These are phyloP conservation scores for Tolypocladium paradoxum DNA, from an alignment of 2,329 filamentous ascomycete species.

Conservation along the genomic window DNA sequence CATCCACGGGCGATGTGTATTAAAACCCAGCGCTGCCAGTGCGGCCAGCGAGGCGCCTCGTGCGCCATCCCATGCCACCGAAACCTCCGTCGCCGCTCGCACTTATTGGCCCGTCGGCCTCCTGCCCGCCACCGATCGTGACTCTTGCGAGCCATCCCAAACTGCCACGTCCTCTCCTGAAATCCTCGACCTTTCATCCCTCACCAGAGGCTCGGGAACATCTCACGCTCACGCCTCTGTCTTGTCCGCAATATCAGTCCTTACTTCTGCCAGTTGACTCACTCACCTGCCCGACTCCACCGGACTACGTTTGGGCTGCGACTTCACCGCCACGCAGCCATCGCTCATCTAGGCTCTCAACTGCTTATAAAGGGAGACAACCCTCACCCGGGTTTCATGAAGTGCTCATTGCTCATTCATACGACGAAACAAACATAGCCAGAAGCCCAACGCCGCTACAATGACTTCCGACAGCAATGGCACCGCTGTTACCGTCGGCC, in stretches of 20 bases:
- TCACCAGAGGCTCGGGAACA: not conserved
- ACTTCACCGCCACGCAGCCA: not conserved
- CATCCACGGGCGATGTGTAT: no score
- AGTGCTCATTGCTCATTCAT: not conserved
- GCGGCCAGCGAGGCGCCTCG: not conserved
- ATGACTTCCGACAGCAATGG: constrained; percentile 15
- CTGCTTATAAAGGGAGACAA: not conserved
- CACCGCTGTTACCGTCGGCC: not conserved
- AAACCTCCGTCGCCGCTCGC: not conserved
- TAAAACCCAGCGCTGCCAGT: no score
- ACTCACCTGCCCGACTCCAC: not conserved
- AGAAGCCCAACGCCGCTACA: not conserved
- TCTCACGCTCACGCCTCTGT: not conserved
- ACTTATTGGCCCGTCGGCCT: not conserved
- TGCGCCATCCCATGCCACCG: not conserved
- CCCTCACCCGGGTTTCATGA: not conserved
- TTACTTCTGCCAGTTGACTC: not conserved
- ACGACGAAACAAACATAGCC: not conserved
- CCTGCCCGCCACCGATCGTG: not conserved
- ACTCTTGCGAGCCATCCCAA: not conserved
- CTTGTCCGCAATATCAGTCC: not conserved
- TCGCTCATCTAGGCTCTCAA: not conserved
- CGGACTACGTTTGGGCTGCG: not conserved
- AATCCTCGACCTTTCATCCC: not conserved
- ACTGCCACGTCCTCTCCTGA: not conserved